A percentile compares a stretch with the other conserved stretches of the same genome.
Conservation (phyloP, 2,329 filamentous ascomycete species). For the Phialophora verrucosa region DNA sequence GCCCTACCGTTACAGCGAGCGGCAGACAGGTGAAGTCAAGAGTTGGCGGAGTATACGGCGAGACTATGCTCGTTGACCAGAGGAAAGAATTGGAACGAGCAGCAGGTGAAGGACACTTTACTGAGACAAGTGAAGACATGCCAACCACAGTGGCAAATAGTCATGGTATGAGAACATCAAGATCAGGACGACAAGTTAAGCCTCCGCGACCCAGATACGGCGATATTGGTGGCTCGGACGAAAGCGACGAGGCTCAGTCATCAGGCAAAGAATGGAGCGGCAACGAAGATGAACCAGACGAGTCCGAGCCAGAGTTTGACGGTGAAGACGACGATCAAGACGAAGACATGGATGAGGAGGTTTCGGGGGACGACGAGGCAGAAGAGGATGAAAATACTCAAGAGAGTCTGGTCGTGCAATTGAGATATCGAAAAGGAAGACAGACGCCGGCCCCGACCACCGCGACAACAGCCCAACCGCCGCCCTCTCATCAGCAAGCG, state of each 20-base stretch:
- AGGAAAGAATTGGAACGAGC: slow-evolving; percentile 44
- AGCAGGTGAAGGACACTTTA: slow-evolving; percentile 52
- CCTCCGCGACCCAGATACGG: slow-evolving; percentile 39
- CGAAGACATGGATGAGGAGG: slow-evolving; percentile 48
- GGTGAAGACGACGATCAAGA: slow-evolving; percentile 68
- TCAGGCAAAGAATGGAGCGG: slow-evolving; percentile 60
- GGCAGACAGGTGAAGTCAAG: slow-evolving; percentile 75
- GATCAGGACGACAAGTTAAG: slow-evolving; percentile 31
- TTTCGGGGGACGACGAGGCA: slow-evolving; percentile 43
- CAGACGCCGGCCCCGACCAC: slow-evolving; percentile 1
- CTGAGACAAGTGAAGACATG: slow-evolving; percentile 55
- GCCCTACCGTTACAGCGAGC: slow-evolving; percentile 76
- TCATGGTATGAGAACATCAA: slow-evolving; percentile 43
- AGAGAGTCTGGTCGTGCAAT: slow-evolving; percentile 74
- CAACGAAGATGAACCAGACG: slow-evolving; percentile 47
- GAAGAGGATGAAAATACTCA: slow-evolving; percentile 55
- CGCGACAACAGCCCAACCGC: not conserved
- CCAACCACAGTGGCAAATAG: slow-evolving; percentile 47
- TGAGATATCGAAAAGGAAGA: slow-evolving; percentile 53
- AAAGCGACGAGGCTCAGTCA: slow-evolving; percentile 65
- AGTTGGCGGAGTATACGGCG: slow-evolving; percentile 61
- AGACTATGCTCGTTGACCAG: slow-evolving; percentile 62
- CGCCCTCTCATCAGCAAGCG: not conserved
- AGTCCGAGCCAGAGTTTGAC: slow-evolving; percentile 73
- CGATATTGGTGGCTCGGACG: slow-evolving; percentile 51